phyloP scores from a whole-genome alignment of 768 basidiomycete species.

The Xerocomellus dryophilus region DNA sequence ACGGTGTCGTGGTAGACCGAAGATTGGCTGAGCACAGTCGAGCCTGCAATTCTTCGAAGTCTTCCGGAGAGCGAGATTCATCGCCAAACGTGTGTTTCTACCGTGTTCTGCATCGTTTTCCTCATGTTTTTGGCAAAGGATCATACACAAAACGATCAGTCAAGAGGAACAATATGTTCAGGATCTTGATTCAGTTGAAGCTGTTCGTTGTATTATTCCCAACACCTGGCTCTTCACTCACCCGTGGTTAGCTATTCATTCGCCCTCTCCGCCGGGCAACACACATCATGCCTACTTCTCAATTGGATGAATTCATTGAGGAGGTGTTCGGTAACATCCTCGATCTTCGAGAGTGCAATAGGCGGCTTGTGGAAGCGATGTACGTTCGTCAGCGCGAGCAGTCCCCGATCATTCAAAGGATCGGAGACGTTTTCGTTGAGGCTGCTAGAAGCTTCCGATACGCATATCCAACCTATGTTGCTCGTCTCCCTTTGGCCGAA shows the following conservation, averaged over 20 bases:
- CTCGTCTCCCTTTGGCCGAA: constrained; percentile 81
- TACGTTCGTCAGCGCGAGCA: constrained; percentile 83
- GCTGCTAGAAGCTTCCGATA: constrained; percentile 85
- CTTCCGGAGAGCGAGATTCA: constrained; percentile 76
- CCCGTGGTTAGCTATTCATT: constrained; percentile 47
- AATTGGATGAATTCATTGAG: constrained; percentile 81
- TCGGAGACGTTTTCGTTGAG: constrained; percentile 87
- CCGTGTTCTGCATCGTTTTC: neutral
- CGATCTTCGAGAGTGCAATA: constrained; percentile 81
- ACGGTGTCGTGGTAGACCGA: constrained; percentile 28
- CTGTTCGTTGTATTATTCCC: constrained; percentile 38
- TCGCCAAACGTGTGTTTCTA: constrained; percentile 60
- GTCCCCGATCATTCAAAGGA: constrained; percentile 72
- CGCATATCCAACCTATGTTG: constrained; percentile 83
- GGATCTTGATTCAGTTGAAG: constrained; percentile 82
- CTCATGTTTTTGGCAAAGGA: constrained; percentile 31
- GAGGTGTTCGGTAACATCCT: constrained; percentile 88
- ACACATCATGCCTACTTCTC: constrained; percentile 54
- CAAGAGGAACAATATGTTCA: constrained; percentile 88
- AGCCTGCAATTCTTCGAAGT: constrained; percentile 45
- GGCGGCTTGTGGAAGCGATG: constrained; percentile 79
- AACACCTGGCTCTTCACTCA: constrained; percentile 34
- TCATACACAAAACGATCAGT: constrained; percentile 83
- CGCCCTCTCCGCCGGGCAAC: constrained; percentile 49
- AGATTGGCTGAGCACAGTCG: constrained; percentile 54